A percentile compares a stretch with the other conserved stretches of the same genome.
phyloP scores from a whole-genome alignment of 192 early-diverging fungal genomes.

The Backusella luteola region DNA sequence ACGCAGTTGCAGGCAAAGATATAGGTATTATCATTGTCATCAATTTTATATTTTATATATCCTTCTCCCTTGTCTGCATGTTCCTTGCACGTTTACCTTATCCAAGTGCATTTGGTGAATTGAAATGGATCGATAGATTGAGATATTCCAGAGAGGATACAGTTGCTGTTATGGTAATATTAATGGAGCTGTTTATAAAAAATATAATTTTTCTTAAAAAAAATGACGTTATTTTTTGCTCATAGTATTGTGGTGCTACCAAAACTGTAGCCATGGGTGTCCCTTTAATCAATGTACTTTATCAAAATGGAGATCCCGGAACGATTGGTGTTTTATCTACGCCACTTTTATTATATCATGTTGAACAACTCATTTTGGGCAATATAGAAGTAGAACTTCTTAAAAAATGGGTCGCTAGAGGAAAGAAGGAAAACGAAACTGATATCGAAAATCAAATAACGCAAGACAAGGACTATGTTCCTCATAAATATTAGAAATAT shows the following conservation, averaged over 20 bases:
- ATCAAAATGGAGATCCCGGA: conserved; percentile 43
- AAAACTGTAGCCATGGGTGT: conserved; percentile 79
- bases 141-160: conserved; percentile 50
- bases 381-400: conserved; percentile 55
- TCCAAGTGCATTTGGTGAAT: conserved; percentile 17
- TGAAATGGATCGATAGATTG: conserved; percentile 25
- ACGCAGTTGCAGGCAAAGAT: conserved; percentile 43
- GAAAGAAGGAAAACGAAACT: neutral
- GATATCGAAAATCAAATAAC: neutral
- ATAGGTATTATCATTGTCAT: conserved; percentile 52
- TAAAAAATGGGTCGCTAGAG: conserved; percentile 51
- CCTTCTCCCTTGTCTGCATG: conserved; percentile 51
- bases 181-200: neutral
- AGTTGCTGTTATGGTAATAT: conserved; percentile 53
- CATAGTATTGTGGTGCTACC: conserved; percentile 65
- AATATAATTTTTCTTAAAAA: neutral
- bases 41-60: conserved; percentile 47
- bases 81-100: conserved; percentile 44
- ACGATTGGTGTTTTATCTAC: conserved; percentile 57
- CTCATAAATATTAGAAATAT: neutral
- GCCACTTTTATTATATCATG: conserved; percentile 69
- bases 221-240: neutral
- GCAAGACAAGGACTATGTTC: neutral
- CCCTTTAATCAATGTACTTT: conserved; percentile 71
- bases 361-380: conserved; percentile 66